Base-by-base conservation (phyloP, 2,329 filamentous ascomycete species). In the Metarhizium robertsii region DNA sequence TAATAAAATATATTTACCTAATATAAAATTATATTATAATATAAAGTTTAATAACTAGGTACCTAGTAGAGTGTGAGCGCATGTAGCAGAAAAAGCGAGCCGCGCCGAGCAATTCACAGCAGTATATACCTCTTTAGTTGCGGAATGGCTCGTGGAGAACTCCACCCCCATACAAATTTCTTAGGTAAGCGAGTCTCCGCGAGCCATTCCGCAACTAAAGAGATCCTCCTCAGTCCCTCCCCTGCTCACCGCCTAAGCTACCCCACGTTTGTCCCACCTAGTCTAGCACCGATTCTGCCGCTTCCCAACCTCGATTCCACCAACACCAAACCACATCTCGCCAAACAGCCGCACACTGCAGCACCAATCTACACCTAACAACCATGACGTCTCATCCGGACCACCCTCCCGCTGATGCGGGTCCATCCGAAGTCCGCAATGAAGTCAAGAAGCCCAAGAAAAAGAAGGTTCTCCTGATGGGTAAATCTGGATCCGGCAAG, bases 401-500 rank as follows among this genome's bases (percentile, higher is more conserved):
- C 32, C 47, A 55, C 16, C 13, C 52, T 2, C 53, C 54, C 7
- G 18, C 40, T 14, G 53, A 50, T 13, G 46, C 52, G n/a, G 58
- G 34, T 14, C 25, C 48, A 36, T 47, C 64, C 53, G 75, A 75
- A 53, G 59, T 75, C 52, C 70, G 73, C 58, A 75, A 65, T 61
- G 79, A 81, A 67, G 73, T 83, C 61, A 83, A 81, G 72, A 86
- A 86, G 63, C 81, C 82, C 65, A 89, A 90, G 78, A 92, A 92
- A 79, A 90, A 89, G 76, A 92, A 92, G 79, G 88, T 92, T 53
- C 77, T 92, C 52, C 76, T 92, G 59, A 92, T 92, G 94, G 94
- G 94, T 64, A 96, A 96, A 77, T 95, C 90, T 60, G 94, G 94
- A 54, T 96, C 92, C 0, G 94, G 94, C 55, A 99, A 99, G 74